These are phyloP conservation scores for Dissophora ornata DNA, from an alignment of 192 early-diverging fungal genomes.

Conservation along the genomic window DNA sequence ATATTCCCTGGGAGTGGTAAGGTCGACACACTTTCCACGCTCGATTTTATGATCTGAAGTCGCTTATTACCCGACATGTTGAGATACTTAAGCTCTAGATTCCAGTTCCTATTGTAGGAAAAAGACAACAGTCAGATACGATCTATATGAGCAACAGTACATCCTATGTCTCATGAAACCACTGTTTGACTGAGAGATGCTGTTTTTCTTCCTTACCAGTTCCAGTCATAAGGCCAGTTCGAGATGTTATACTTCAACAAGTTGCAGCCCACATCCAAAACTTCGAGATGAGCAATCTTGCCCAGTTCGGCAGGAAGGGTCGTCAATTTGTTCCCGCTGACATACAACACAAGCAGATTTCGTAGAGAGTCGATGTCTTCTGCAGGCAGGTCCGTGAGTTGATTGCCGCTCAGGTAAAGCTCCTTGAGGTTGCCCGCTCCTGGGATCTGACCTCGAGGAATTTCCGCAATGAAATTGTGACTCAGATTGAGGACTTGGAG, in stretches of 20 bases:
- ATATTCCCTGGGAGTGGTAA: constrained; percentile 61
- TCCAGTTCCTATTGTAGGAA: constrained; percentile 76
- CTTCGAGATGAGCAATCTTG: constrained; percentile 83
- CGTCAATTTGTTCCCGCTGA: constrained; percentile 91
- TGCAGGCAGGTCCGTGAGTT: constrained; percentile 82
- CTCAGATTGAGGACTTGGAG: constrained; percentile 84
- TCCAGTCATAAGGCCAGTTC: constrained; percentile 97
- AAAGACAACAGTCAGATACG: too few species aligned
- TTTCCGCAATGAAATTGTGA: constrained; percentile 85
- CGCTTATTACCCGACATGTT: constrained; percentile 93
- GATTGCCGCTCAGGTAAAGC: constrained; percentile 87
- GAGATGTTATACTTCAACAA: constrained; percentile 91
- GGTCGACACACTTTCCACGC: constrained; percentile 53
- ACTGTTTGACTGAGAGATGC: too few species aligned
- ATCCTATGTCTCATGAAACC: too few species aligned
- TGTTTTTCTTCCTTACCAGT: constrained; percentile 69
- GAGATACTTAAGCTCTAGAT: constrained; percentile 90
- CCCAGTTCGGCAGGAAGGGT: constrained; percentile 92
- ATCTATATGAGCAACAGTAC: too few species aligned
- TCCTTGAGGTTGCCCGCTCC: constrained; percentile 75
- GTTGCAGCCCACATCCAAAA: constrained; percentile 89
- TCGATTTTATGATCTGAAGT: constrained; percentile 83
- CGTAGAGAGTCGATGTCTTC: constrained; percentile 84
- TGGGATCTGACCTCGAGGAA: constrained; percentile 79
- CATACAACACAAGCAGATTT: constrained; percentile 76